Conservation (phyloP, 169 alveolate genomes). For the Cryptosporidium tyzzeri region DNA sequence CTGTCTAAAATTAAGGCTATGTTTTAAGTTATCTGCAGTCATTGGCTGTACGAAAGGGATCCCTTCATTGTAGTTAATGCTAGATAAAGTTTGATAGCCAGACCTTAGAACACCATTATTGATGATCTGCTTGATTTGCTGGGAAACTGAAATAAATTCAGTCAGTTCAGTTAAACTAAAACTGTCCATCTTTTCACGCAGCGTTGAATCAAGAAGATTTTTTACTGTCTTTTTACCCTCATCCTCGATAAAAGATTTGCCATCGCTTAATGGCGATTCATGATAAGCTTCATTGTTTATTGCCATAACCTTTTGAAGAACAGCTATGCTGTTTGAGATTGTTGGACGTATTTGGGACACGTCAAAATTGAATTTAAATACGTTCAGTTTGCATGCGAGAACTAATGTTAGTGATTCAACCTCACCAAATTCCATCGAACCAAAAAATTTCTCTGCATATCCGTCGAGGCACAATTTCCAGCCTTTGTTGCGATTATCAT, state of each 20-base stretch:
- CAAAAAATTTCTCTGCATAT: conserved; percentile 1
- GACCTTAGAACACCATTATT: not conserved
- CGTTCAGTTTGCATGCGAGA: not conserved
- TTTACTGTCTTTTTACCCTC: not conserved
- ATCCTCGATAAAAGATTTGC: not conserved
- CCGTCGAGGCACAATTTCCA: conserved; percentile 42
- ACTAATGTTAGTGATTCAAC: conserved; percentile 37
- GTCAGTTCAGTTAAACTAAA: conserved; percentile 12
- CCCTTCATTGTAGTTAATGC: not conserved
- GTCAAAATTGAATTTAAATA: not conserved
- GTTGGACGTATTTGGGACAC: not conserved
- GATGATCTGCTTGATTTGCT: conserved; percentile 9
- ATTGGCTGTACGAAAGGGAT: not conserved
- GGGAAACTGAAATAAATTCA: conserved; percentile 25
- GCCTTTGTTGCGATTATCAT: conserved; percentile 63
- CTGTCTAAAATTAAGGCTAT: not conserved
- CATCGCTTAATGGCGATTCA: not conserved
- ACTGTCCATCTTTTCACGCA: conserved; percentile 25
- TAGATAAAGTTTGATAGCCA: conserved; percentile 13
- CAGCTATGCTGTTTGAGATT: not conserved
- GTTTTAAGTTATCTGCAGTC: not conserved
- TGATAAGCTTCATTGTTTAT: not conserved
- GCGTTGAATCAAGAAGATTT: conserved; percentile 4
- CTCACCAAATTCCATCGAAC: conserved; percentile 28
- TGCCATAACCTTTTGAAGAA: conserved; percentile 20